Evolutionary conservation across 257 asterid genomes (phyloP).

Genomic region (Salvia splendens): DNA sequence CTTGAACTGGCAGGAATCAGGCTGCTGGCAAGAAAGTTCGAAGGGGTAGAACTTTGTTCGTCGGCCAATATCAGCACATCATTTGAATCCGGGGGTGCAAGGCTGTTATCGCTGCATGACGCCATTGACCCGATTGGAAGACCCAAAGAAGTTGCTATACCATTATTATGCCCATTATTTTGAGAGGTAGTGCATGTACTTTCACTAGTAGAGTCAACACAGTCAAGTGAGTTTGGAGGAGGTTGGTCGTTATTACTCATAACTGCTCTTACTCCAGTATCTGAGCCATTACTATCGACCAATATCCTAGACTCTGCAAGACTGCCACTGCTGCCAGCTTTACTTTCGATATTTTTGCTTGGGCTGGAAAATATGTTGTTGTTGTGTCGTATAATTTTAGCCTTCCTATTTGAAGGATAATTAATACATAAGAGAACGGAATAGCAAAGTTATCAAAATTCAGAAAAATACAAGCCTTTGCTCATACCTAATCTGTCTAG

Average conservation of each 20-base stretch:
- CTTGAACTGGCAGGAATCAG: constrained; percentile 31
- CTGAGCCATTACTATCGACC: constrained; percentile 40
- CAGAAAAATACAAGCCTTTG: constrained; percentile 11
- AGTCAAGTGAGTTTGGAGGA: constrained; percentile 40
- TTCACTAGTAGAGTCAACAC: constrained; percentile 35
- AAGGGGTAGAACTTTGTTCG: constrained; percentile 34
- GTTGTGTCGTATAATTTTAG: constrained; percentile 63
- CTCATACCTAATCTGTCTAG: constrained; percentile 59
- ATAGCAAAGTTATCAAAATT: constrained; percentile 17
- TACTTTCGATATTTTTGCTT: constrained; percentile 38
- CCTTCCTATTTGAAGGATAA: constrained; percentile 58
- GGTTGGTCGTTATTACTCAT: constrained; percentile 30
- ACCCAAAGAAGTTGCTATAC: constrained; percentile 29
- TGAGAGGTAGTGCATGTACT: constrained; percentile 37
- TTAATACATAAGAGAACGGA: constrained; percentile 26
- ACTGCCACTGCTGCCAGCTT: constrained; percentile 36
- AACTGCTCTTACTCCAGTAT: constrained; percentile 31
- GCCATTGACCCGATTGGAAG: constrained; percentile 37
- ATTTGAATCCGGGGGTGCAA: constrained; percentile 32
- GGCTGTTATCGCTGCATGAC: constrained; percentile 34
- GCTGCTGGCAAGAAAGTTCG: constrained; percentile 31
- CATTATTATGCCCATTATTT: constrained; percentile 32
- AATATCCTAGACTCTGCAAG: constrained; percentile 35
- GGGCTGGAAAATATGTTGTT: constrained; percentile 42
- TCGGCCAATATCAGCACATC: constrained; percentile 34